Evolutionary conservation across 116 monocot genomes (phyloP).

Genomic region (Thalassia testudinum): DNA sequence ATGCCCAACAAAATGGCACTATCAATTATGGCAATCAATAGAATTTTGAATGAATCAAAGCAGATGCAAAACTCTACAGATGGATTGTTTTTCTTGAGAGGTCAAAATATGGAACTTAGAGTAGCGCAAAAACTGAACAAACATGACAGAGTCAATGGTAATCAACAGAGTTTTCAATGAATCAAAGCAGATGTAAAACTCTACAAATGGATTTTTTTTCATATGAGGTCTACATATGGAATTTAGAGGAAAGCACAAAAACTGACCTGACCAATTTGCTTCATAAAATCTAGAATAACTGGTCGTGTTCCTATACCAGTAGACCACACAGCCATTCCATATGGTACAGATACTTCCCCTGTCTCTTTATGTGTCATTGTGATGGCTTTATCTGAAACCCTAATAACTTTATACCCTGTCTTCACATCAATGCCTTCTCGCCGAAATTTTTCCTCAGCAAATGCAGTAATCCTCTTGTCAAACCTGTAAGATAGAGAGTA

Average conservation of each 20-base stretch:
- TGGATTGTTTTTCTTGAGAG: no score
- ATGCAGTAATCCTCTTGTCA: constrained; percentile 91
- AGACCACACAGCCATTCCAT: constrained; percentile 98
- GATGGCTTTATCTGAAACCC: constrained; percentile 74
- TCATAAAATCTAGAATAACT: constrained; percentile 79
- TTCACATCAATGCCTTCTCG: constrained; percentile 92
- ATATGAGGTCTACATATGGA: no score
- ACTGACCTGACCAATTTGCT: constrained; percentile 82
- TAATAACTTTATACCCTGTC: constrained; percentile 68
- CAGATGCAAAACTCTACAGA: no score
- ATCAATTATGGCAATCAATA: not conserved
- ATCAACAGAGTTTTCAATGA: no score
- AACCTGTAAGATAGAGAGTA: constrained; percentile 33
- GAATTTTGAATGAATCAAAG: not conserved
- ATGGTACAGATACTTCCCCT: constrained; percentile 47
- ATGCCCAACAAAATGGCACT: not conserved
- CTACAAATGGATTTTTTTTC: no score
- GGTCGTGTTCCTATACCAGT: constrained; percentile 97
- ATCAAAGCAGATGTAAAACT: no score
- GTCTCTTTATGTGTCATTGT: constrained; percentile 48
- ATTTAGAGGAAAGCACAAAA: not conserved
- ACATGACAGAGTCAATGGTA: no score
- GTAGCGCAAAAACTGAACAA: constrained; percentile 6
- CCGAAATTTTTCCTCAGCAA: constrained; percentile 85
- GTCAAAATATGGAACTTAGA: no score